These are phyloP conservation scores for Candida manassasensis DNA, from an alignment of 805 yeast genomes.

Conservation along the genomic window DNA sequence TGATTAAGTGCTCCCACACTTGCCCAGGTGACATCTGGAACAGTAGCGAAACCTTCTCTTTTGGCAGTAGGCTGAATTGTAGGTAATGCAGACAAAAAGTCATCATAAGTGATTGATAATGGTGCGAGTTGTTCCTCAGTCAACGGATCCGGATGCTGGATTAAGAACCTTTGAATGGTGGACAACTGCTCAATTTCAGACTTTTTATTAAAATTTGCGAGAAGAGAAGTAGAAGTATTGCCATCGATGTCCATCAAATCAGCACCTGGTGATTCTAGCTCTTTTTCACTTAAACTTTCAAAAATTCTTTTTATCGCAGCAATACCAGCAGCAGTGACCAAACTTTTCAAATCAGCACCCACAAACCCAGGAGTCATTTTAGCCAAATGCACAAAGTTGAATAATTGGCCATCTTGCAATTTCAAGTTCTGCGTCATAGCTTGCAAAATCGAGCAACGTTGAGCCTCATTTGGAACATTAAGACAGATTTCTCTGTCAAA, in stretches of 20 bases:
- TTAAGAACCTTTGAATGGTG: constrained; percentile 67
- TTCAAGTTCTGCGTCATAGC: constrained; percentile 68
- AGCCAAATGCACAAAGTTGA: constrained; percentile 72
- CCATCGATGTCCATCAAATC: constrained; percentile 34
- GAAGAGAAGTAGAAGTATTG: constrained; percentile 8
- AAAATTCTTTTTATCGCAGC: constrained; percentile 91
- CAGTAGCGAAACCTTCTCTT: constrained; percentile 97
- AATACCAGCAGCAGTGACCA: constrained; percentile 93
- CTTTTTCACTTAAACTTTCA: constrained; percentile 46
- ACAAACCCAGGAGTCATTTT: constrained; percentile 96
- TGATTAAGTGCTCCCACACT: constrained; percentile 85
- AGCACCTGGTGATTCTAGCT: constrained; percentile 21
- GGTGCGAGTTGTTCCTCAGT: constrained; percentile 72
- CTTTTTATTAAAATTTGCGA: constrained; percentile 28
- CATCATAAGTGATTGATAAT: constrained; percentile 69
- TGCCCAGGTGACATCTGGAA: constrained; percentile 95
- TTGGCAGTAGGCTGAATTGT: constrained; percentile 95
- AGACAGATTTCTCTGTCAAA: constrained; percentile 93
- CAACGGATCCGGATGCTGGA: constrained; percentile 74
- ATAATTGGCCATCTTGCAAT: constrained; percentile 50
- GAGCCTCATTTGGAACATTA: constrained; percentile 87
- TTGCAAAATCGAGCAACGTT: constrained; percentile 69
- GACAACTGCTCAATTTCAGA: constrained; percentile 41
- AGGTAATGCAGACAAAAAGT: constrained; percentile 82
- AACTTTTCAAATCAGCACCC: constrained; percentile 93